Evolutionary conservation across 169 alveolate species (phyloP), one percentile per base, ranked within the genome.

Genomic region (Eimeria falciformis): DNA sequence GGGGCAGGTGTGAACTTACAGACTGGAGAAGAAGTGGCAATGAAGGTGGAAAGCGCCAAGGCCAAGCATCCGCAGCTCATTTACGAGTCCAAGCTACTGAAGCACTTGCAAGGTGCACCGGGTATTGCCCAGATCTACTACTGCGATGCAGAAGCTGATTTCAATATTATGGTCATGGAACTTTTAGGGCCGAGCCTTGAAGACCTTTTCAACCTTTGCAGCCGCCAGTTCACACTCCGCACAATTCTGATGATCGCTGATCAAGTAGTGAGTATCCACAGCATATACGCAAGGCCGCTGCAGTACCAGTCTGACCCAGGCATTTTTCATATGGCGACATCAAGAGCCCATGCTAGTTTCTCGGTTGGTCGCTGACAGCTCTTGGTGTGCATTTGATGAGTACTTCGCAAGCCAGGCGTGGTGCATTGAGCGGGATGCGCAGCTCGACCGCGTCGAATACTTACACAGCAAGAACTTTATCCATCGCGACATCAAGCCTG

Each of bases 221-320:
- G 98, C 85, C 92, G 99, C 78, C 97, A 97, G 82, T 97, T 99
- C 92, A 94, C 99, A 73, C 94, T 98, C 77, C 98, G 98, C 95
- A 98, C 99, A 46, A 98, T 97, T 77, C 96, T 97, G 58, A 97
- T 98, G 99, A 95, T 98, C 37, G 99, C 99, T 21, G 99, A 98
- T 90, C 99, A 98, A 95, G 98, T 98, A 98, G 95, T 96, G 68
- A 75, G 95, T 27, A 50, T 17, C n/a, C 71, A 17, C 50, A 27
- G 25, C 17, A 21, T 29, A 0, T 6, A 33, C 40, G 40, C 40
- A 33, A 33, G 40, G 40, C 40, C 40, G 40, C 40, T 33, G 40
- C 4, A 33, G 2, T 33, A 33, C 40, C 40, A 33, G 40, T 33
- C 40, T 33, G 40, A 33, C 40, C 40, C 40, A 33, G 65, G 9